Base-by-base conservation (phyloP, 192 early-diverging fungal species). In the Phlyctochytrium arcticum region DNA sequence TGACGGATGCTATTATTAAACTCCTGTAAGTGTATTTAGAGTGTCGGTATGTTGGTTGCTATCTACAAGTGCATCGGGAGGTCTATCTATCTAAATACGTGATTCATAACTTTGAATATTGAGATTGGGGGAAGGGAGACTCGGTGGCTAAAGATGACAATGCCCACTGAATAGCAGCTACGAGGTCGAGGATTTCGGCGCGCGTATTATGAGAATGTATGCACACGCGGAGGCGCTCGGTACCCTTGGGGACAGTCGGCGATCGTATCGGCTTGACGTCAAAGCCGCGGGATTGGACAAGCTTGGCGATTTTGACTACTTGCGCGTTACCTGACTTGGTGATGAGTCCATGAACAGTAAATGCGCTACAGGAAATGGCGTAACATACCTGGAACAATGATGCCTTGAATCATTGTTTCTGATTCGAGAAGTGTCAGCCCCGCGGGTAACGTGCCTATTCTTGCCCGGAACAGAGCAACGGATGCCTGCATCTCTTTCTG, bases 211-310 rank as follows among this genome's bases (percentile, higher is more conserved):
- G 78, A 9, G 79, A 79, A 74, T 93, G 91, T 15, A 93, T 53
- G 67, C 91, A 93, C n/a, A 93, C 87, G 3, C 91, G 76, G n/a
- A 93, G 77, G 4, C 91, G 80, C 59, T 93, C 91, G 31, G 77
- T 75, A 0, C 91, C 91, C 39, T 75, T 77, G 2, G 90, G 86
- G 0, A 93, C 91, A 6, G 90, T 92, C 4, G 91, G 91, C 4
- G 84, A 88, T 3, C 86, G 71, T 39, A 93, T 92, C 0, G 91
- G 86, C 21, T 87, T 81, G 10, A 91, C 89, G 70, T 85, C 90
- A 26, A 87, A 83, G 0, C 87, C 75, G 4, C 39, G 29, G 9
- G 73, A n/a, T 79, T 67, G 63, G 48, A 75, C 69, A 48, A 70
- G 62, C 26, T 34, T 57, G 29, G 80, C 74, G 6, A 87, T 65